phyloP scores from a whole-genome alignment of 2,329 filamentous ascomycete genomes.

The Colletotrichum sp. region DNA sequence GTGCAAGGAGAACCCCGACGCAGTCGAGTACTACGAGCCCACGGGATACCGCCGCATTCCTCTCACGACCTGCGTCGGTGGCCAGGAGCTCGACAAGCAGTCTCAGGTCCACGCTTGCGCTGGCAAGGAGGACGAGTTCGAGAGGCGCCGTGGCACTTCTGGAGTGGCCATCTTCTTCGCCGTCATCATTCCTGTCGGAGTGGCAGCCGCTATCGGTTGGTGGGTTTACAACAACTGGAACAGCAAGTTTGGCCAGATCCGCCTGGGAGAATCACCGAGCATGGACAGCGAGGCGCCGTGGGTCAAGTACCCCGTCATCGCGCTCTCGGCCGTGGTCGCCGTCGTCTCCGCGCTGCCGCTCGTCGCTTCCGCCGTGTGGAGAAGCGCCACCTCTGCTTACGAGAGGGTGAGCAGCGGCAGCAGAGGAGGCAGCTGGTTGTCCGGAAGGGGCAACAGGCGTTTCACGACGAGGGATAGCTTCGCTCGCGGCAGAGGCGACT shows the following conservation, averaged over 20 bases:
- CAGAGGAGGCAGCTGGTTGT: constrained; percentile 55
- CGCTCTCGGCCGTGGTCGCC: constrained; percentile 68
- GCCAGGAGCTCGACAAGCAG: constrained; percentile 74
- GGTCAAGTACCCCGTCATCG: constrained; percentile 83
- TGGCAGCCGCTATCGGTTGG: constrained; percentile 78
- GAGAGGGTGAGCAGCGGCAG: constrained; percentile 54
- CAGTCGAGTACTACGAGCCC: constrained; percentile 80
- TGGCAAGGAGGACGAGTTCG: constrained; percentile 82
- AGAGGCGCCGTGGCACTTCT: constrained; percentile 71
- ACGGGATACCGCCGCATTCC: constrained; percentile 91
- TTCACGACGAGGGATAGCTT: constrained; percentile 93
- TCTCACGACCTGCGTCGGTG: constrained; percentile 83
- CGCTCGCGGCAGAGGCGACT: constrained; percentile 84
- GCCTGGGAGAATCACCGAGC: constrained; percentile 73
- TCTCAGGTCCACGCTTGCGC: constrained; percentile 69
- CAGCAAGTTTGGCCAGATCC: constrained; percentile 89
- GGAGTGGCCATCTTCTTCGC: constrained; percentile 85
- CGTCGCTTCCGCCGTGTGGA: constrained; percentile 75
- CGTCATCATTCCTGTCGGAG: constrained; percentile 74
- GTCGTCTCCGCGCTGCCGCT: constrained; percentile 70
- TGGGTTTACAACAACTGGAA: constrained; percentile 87
- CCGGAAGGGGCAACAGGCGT: constrained; percentile 64
- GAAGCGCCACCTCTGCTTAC: constrained; percentile 59
- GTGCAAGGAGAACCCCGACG: constrained; percentile 67
- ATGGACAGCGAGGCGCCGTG: constrained; percentile 76